A percentile compares a stretch with the other conserved stretches of the same genome.
Conservation (phyloP, 73 alveolate genomes). For the Chromera velia region DNA sequence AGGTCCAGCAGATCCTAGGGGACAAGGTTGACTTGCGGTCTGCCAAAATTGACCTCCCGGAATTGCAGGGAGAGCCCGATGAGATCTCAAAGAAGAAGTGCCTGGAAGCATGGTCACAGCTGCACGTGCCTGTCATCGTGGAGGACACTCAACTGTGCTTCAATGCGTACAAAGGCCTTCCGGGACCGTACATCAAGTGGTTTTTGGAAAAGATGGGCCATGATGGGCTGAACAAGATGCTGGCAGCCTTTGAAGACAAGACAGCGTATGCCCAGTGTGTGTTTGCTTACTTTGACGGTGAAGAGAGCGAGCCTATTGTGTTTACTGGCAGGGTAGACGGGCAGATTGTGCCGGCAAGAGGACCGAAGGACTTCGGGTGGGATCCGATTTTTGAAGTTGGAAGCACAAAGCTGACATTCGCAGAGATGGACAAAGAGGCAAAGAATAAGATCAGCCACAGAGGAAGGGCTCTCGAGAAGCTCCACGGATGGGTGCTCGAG, state of each 20-base stretch:
- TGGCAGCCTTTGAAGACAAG: constrained; percentile 66
- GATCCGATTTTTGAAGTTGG: constrained; percentile 76
- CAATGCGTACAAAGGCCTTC: constrained; percentile 79
- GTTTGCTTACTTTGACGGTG: constrained; percentile 62
- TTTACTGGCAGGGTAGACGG: constrained; percentile 78
- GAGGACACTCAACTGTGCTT: constrained; percentile 83
- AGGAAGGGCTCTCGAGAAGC: constrained; percentile 51
- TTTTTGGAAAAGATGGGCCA: constrained; percentile 62
- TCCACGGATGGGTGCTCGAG: too few species aligned
- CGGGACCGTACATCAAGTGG: constrained; percentile 80
- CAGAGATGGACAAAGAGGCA: constrained; percentile 68
- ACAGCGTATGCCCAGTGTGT: constrained; percentile 78
- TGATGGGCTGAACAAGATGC: constrained; percentile 70
- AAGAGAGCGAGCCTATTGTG: constrained; percentile 67
- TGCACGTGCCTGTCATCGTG: constrained; percentile 57
- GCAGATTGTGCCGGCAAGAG: constrained; percentile 75
- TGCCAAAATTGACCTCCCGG: too few species aligned
- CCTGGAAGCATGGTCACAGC: constrained; percentile 52
- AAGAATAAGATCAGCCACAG: constrained; percentile 75
- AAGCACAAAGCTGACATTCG: constrained; percentile 65
- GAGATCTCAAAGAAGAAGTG: constrained; percentile 68
- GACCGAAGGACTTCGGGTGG: constrained; percentile 23
- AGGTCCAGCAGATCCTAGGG: constrained; percentile 44
- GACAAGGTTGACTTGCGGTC: too few species aligned
- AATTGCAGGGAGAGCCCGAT: constrained; percentile 76